A percentile compares a stretch with the other conserved stretches of the same genome.
These are phyloP conservation scores for Sporothrix globosa DNA, from an alignment of 2,329 filamentous ascomycete genomes.

Conservation along the genomic window DNA sequence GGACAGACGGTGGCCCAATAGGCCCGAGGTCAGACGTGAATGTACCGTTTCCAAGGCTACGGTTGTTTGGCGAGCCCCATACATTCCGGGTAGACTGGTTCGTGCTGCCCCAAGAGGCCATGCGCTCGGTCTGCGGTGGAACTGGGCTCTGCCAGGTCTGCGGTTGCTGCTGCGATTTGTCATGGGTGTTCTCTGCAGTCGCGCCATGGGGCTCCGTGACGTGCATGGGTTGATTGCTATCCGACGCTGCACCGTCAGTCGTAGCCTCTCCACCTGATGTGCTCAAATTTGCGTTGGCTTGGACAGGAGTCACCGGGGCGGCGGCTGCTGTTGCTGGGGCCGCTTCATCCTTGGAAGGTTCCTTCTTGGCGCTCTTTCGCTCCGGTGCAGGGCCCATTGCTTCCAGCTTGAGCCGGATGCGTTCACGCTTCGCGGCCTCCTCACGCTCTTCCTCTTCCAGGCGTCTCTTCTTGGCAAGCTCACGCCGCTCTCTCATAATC, in stretches of 20 bases:
- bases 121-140: slow-evolving; percentile 51
- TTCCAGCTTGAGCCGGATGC: slow-evolving; percentile 72
- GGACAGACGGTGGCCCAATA: slow-evolving; percentile 45
- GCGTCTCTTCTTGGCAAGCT: slow-evolving; percentile 69
- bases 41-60: slow-evolving; percentile 75
- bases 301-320: slow-evolving; percentile 7
- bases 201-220: not conserved
- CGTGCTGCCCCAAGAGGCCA: slow-evolving; percentile 54
- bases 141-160: slow-evolving; percentile 46
- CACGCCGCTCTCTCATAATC: slow-evolving; percentile 72
- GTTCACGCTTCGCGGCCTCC: slow-evolving; percentile 70
- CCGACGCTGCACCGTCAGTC: not conserved
- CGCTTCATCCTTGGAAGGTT: slow-evolving; percentile 49
- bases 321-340: not conserved
- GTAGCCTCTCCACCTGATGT: not conserved
- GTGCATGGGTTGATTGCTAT: not conserved
- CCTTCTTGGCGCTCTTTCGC: slow-evolving; percentile 60
- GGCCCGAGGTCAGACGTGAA: slow-evolving; percentile 66
- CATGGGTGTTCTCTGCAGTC: slow-evolving; percentile 35
- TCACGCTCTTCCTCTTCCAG: slow-evolving; percentile 71
- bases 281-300: slow-evolving; percentile 5
- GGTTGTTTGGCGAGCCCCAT: slow-evolving; percentile 74
- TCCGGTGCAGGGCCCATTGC: slow-evolving; percentile 68
- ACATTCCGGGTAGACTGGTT: slow-evolving; percentile 62
- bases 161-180: slow-evolving; percentile 32